These are phyloP conservation scores for Cryptococcus deneoformans DNA, from an alignment of 1,284 basidiomycete species.

Conservation along the genomic window DNA sequence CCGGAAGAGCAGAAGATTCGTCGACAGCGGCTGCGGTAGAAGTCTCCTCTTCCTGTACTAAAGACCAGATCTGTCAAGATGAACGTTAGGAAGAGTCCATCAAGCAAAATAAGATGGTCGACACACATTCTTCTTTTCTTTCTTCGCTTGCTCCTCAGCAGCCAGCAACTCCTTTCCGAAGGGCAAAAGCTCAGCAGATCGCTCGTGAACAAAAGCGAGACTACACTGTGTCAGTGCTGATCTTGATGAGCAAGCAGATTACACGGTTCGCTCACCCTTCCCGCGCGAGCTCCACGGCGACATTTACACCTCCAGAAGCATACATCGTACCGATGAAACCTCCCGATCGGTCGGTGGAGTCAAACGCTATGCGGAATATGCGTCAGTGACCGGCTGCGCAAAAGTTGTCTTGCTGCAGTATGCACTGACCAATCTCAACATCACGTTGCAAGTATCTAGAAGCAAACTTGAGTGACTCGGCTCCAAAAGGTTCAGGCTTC, in stretches of 20 bases:
- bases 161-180: conserved; percentile 76
- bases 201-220: conserved; percentile 78
- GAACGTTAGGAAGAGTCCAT: background rate
- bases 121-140: conserved; percentile 71
- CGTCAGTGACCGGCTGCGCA: conserved; percentile 1
- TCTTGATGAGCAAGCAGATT: background rate
- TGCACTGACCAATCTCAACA: conserved; percentile 66
- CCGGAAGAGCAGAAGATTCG: conserved; percentile 60
- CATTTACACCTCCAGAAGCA: conserved; percentile 68
- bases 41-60: conserved; percentile 71
- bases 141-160: conserved; percentile 81
- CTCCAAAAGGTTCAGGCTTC: conserved; percentile 84
- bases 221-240: conserved; percentile 18
- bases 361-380: conserved; percentile 56
- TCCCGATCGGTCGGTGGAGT: conserved; percentile 66
- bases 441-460: conserved; percentile 89
- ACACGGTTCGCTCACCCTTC: conserved; percentile 57
- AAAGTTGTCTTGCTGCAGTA: too few relatives aligned
- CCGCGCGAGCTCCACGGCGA: conserved; percentile 74
- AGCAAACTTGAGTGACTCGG: conserved; percentile 78
- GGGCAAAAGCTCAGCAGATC: conserved; percentile 76
- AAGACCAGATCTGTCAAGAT: conserved; percentile 68
- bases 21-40: conserved; percentile 40
- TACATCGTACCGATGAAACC: conserved; percentile 93
- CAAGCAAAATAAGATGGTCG: background rate